Evolutionary conservation across 179 eudicot species (phyloP).

Genomic region (Drosera spatulata): DNA sequence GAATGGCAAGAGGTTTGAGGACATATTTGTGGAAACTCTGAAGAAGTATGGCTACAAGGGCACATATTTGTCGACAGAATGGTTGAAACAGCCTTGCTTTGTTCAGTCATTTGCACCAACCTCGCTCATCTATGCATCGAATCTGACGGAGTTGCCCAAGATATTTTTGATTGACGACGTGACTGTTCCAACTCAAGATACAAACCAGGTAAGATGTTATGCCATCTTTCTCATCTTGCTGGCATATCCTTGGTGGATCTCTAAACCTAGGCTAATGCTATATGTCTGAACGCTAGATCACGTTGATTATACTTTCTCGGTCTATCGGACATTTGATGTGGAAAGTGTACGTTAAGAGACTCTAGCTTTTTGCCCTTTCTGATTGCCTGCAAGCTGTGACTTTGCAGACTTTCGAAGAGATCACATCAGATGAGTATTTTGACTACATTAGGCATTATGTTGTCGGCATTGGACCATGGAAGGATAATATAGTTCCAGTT

Average conservation of each 20-base stretch:
- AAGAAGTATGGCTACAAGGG: constrained; percentile 82
- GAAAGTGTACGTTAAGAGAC: background rate
- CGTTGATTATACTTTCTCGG: no score
- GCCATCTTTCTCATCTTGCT: no score
- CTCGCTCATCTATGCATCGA: constrained; percentile 66
- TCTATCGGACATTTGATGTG: no score
- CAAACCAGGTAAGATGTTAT: constrained; percentile 59
- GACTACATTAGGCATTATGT: constrained; percentile 65
- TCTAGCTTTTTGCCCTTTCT: background rate
- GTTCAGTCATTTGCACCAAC: constrained; percentile 97
- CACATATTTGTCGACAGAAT: constrained; percentile 68
- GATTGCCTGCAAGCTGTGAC: background rate
- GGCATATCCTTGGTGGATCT: no score
- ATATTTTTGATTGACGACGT: constrained; percentile 71
- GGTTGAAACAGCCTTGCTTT: constrained; percentile 86
- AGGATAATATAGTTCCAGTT: constrained; percentile 73
- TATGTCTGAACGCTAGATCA: no score
- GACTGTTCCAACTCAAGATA: constrained; percentile 63
- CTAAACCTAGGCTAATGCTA: no score
- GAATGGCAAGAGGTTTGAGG: constrained; percentile 67
- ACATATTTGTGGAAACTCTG: constrained; percentile 64
- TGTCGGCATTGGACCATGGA: constrained; percentile 96
- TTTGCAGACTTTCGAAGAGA: constrained; percentile 67
- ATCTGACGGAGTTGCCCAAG: constrained; percentile 81
- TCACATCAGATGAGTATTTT: constrained; percentile 80